phyloP scores from a whole-genome alignment of 331 rosid species.

The Phaseolus coccineus region DNA sequence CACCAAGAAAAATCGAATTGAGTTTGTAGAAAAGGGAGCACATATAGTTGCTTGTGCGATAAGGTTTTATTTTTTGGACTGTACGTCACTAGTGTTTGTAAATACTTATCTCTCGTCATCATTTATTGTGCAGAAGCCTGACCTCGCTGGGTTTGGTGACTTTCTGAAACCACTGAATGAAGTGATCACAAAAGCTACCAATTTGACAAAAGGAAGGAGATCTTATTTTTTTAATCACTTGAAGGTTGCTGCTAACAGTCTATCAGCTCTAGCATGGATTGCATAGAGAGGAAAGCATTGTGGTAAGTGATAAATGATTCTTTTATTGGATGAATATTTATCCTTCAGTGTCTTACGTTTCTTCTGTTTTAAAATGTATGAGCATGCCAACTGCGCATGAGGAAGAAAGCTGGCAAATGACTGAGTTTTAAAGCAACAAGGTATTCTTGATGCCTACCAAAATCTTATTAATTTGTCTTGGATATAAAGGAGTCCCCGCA shows the following conservation, averaged over 20 bases:
- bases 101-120: constrained; percentile 23
- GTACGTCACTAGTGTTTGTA: constrained; percentile 13
- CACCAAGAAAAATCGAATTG: constrained; percentile 17
- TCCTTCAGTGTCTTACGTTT: constrained; percentile 32
- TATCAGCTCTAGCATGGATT: constrained; percentile 95
- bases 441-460: constrained; percentile 55
- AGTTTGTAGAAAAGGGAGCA: constrained; percentile 26
- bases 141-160: constrained; percentile 60
- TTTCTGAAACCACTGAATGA: constrained; percentile 58
- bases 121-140: constrained; percentile 79
- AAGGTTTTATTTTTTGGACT: constrained; percentile 3
- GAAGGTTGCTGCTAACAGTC: constrained; percentile 90
- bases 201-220: constrained; percentile 85
- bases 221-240: constrained; percentile 86
- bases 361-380: constrained; percentile 70
- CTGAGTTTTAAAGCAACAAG: constrained; percentile 96
- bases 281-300: constrained; percentile 91
- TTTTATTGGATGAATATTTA: background rate
- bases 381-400: constrained; percentile 97
- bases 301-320: constrained; percentile 60
- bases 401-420: constrained; percentile 99
- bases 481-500: constrained; percentile 9
- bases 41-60: background rate
- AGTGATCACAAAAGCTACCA: constrained; percentile 65
- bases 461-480: constrained; percentile 18